Base-by-base conservation (phyloP, 2,329 filamentous ascomycete genomes). In the Aureobasidium sp. region DNA sequence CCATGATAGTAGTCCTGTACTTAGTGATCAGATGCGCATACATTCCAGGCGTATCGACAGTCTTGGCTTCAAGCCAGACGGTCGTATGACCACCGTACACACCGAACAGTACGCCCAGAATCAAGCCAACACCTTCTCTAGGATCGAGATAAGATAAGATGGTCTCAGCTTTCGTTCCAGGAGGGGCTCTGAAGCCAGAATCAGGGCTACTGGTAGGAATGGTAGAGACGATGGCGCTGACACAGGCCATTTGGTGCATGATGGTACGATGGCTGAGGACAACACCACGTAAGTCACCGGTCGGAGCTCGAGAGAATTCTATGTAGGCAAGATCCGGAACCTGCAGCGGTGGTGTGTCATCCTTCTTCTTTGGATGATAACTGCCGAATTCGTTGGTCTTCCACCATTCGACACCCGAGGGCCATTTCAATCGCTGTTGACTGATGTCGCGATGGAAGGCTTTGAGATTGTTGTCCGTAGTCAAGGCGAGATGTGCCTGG, bases 381-480 rank as follows among this genome's bases (percentile, higher is more conserved):
- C 92, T 95, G 57, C 94, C 94, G 73, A 99, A 99, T 73, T 99
- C 94, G 71, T 99, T 99, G 5, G 95, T 99, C 78, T 99, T 99
- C 95, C 94, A 99, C 94, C 94, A 99, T 74, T 99, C 94, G 10
- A 99, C 94, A 0, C 95, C 94, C 68, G 94, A 90, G 0, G 94
- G 94, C 95, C 95, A 99, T 65, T 91, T 95, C 16, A 97, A 80
- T 70, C 96, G 96, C 71, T 97, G 91, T 2, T 90, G 88, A 25
- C 91, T 95, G 65, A 99, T 97, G 71, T 99, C 95, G 66, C 94
- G 85, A 72, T 97, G 91, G 73, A 99, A 99, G 0, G 88, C 87
- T 76, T 99, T 99, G 60, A 99, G 80, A 70, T 99, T 99, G 76
- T 96, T 96, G 73, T 99, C 94, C 1, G 94, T 99, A 1, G 94